Evolutionary conservation across 192 early-diverging fungal genomes (phyloP), one percentile per base, ranked within the genome.

Genomic region (Helicostylum pulchrum): DNA sequence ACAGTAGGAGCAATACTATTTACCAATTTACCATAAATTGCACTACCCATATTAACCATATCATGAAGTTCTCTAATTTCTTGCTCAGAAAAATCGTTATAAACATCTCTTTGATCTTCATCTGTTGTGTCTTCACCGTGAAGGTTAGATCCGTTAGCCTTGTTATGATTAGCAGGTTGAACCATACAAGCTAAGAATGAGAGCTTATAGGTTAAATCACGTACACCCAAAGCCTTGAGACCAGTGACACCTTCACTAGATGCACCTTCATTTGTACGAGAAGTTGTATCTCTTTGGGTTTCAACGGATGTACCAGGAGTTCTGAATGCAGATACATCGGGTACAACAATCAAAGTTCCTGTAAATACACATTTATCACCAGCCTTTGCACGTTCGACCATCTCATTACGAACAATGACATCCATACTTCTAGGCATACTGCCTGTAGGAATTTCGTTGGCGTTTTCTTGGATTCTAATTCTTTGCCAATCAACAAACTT

Each of bases 401-500:
- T 78, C 61, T 94, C 97, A 67, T 91, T 89, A 30, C 97, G 85
- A 57, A 99, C 75, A 74, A 99, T 93, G 0, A 98, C 91, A 67
- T 99, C 97, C 73, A 99, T 81, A 6, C 89, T 88, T 76, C 9
- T 68, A 30, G 97, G 97, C 95, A 98, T 98, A 63, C 89, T 90
- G 43, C 97, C 97, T 7, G 95, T 88, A 23, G 97, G 97, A 39
- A 99, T 97, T 74, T 99, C 95, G 43, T 89, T 84, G 12, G 95
- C 79, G 68, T 95, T 94, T 78, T 99, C 97, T 74, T 99, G 97
- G 49, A 99, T 80, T 7, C 97, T 86, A 47, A 98, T 86, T 64
- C 94, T 87, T 82, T 99, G 97, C 97, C 97, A 99, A 79, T 99
- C 97, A 34, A 86, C 85, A 75, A 98, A 99, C 67, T 84, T 87